Evolutionary conservation across 2,329 filamentous ascomycete genomes (phyloP), one percentile per base, ranked within the genome.

Genomic region (Fusarium torulosum): DNA sequence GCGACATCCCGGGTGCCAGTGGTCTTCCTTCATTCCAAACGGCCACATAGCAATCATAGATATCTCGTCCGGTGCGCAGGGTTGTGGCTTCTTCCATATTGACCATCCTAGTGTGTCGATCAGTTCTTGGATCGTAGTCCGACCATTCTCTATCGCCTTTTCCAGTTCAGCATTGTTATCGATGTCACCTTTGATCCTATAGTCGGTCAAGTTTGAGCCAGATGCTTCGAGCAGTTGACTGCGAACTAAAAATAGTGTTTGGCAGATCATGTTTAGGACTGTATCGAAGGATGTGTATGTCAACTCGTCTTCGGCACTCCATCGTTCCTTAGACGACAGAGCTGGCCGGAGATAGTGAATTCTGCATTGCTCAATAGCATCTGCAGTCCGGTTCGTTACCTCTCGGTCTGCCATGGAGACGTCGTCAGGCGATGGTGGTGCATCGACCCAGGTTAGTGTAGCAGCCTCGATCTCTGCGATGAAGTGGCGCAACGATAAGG

Each of bases 21-120:
- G 85, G 70, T 90, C 88, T 25, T 86, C 80, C 0, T 77, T 71
- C 0, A 76, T 79, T 0, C 88, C 88, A 73, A 83, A 79, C 0
- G 88, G 88, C 88, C 88, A 91, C 71, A 90, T 88, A 3, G 87
- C 87, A n/a, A 90, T 79, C 44, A 86, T 82, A 63, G 88, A 88
- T 4, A 88, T 75, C 74, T 90, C 83, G 43, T 86, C 81, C 9
- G 80, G 78, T 0, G 70, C 75, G 71, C 89, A 91, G 1, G 80
- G 79, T 8, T 79, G 77, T 51, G 86, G 87, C 49, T 83, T 80
- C 68, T 86, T 88, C 87, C 87, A 90, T 0, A 77, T 81, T 5
- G 85, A 82, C 89, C 89, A 91, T 8, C 80, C 79, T 4, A 91
- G 78, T 57, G 83, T 84, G 2, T 75, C 63, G 20, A 84, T 81